Evolutionary conservation across 208 protist species (phyloP).

Genomic region (Balamuthia mandrillaris): DNA sequence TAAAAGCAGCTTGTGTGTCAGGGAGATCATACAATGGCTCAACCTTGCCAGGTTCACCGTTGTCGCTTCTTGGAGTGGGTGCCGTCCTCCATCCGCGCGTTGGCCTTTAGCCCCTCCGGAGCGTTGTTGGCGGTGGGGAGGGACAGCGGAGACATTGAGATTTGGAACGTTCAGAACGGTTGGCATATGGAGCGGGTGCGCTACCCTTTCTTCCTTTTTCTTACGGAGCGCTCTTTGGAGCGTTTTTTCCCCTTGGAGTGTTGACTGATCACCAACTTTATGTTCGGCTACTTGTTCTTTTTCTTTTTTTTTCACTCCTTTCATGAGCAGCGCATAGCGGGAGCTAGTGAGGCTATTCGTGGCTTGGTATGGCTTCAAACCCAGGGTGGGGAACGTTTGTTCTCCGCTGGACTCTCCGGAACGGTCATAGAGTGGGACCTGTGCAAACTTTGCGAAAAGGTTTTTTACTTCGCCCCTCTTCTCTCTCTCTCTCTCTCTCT

Average conservation of each 20-base stretch:
- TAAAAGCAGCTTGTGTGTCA: too few relatives aligned
- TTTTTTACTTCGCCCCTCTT: too few relatives aligned
- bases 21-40: too few relatives aligned
- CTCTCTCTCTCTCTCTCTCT: background rate
- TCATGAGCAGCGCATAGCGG: background rate
- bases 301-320: background rate
- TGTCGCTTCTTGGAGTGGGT: background rate
- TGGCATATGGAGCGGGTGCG: background rate
- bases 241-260: background rate
- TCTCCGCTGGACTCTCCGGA: background rate
- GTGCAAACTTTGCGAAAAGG: background rate
- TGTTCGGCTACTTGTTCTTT: background rate
- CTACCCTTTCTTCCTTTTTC: background rate
- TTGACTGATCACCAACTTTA: background rate
- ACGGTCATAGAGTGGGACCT: constrained; percentile 13
- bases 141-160: background rate
- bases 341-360: background rate
- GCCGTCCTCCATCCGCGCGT: background rate
- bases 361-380: background rate
- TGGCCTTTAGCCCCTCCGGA: background rate
- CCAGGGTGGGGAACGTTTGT: background rate
- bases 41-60: background rate
- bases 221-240: background rate
- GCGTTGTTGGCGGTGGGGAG: background rate
- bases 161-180: background rate